A percentile compares a stretch with the other conserved stretches of the same genome.
phyloP scores from a whole-genome alignment of 768 basidiomycete species.

The Suillus lakei region DNA sequence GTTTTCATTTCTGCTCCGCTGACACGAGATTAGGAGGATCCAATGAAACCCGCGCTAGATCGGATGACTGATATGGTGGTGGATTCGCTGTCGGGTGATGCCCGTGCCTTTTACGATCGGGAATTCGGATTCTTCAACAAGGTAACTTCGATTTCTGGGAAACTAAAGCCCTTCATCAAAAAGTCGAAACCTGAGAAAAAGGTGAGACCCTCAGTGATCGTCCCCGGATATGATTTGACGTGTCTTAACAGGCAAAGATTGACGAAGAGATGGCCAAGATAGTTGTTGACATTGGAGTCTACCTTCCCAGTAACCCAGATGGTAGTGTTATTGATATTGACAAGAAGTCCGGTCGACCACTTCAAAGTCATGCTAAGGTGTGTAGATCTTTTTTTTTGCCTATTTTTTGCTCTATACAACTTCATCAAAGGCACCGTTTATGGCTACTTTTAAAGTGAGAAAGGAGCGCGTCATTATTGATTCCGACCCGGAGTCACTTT shows the following conservation, averaged over 20 bases:
- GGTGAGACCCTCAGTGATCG: slow-evolving; percentile 41
- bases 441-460: slow-evolving; percentile 99
- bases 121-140: slow-evolving; percentile 97
- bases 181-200: slow-evolving; percentile 96
- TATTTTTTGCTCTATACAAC: slow-evolving; percentile 4
- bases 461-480: slow-evolving; percentile 77
- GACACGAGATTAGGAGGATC: slow-evolving; percentile 69
- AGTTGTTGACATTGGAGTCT: slow-evolving; percentile 90
- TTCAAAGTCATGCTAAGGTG: slow-evolving; percentile 98
- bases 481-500: slow-evolving; percentile 73
- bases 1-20: slow-evolving; percentile 3
- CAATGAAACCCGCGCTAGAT: slow-evolving; percentile 97
- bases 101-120: slow-evolving; percentile 87
- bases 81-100: slow-evolving; percentile 84
- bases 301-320: slow-evolving; percentile 96
- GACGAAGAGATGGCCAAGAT: slow-evolving; percentile 99
- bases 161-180: slow-evolving; percentile 95
- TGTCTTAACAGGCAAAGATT: slow-evolving; percentile 79
- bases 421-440: slow-evolving; percentile 87
- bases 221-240: neutral
- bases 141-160: slow-evolving; percentile 97
- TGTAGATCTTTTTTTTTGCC: slow-evolving; percentile 10
- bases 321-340: slow-evolving; percentile 97
- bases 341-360: slow-evolving; percentile 92
- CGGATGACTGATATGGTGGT: slow-evolving; percentile 82